Evolutionary conservation across 139 green algal genomes (phyloP).

Genomic region (Pleodorina starrii): DNA sequence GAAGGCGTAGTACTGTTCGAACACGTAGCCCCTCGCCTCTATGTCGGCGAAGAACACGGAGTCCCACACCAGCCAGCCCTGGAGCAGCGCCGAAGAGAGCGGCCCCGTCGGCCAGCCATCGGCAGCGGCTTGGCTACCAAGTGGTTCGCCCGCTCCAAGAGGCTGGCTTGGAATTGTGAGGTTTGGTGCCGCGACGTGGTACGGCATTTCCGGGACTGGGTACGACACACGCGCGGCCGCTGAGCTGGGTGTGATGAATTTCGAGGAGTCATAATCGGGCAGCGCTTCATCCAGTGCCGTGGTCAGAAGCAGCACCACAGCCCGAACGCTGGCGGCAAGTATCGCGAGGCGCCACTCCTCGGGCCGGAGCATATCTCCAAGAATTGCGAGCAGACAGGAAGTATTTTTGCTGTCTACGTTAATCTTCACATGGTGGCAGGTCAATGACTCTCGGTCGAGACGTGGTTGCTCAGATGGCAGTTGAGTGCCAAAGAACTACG

Average conservation of each 20-base stretch:
- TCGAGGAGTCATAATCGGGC: constrained; percentile 77
- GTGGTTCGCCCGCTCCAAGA: too few relatives aligned
- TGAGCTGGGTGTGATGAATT: constrained; percentile 25
- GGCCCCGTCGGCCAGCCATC: too few relatives aligned
- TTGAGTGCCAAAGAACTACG: too few relatives aligned
- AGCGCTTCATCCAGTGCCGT: constrained; percentile 6
- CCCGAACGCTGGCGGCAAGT: neutral
- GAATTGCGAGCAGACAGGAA: too few relatives aligned
- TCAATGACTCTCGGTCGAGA: too few relatives aligned
- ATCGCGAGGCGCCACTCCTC: constrained; percentile 18
- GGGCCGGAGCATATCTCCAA: neutral
- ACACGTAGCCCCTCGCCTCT: constrained; percentile 88
- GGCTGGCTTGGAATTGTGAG: neutral
- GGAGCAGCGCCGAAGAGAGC: neutral
- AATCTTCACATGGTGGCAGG: too few relatives aligned
- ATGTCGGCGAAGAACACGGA: constrained; percentile 86
- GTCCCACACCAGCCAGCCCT: constrained; percentile 83
- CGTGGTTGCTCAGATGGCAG: too few relatives aligned
- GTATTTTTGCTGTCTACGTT: too few relatives aligned
- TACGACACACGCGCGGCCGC: neutral
- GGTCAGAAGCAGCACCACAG: neutral
- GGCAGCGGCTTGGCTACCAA: too few relatives aligned
- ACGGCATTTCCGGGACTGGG: too few relatives aligned
- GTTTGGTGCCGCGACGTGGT: too few relatives aligned
- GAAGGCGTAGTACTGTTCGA: constrained; percentile 94